Conservation (phyloP, 305 asterid genomes). For the Coffea humblotiana region DNA sequence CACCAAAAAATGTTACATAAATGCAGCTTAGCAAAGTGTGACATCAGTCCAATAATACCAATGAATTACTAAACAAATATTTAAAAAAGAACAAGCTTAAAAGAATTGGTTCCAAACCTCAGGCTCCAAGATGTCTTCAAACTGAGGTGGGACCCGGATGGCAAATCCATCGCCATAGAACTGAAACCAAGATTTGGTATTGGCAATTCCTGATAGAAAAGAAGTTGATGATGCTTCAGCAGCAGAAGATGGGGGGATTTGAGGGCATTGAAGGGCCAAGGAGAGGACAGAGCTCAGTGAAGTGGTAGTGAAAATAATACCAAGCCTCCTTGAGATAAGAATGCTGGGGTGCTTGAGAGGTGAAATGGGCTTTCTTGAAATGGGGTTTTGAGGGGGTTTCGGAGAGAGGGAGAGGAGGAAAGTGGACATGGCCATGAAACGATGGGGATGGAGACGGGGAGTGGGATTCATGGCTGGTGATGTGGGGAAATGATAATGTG, state of each 20-base stretch:
- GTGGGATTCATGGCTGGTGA: conserved; percentile 29
- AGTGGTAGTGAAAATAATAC: conserved; percentile 40
- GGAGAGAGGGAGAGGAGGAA: conserved; percentile 38
- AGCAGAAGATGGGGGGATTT: conserved; percentile 28
- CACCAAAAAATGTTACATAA: background rate
- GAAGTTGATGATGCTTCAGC: conserved; percentile 46
- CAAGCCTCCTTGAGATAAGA: conserved; percentile 47
- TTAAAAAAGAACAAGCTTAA: background rate
- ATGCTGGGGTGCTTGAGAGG: background rate
- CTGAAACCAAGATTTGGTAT: conserved; percentile 85
- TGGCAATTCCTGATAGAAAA: conserved; percentile 73
- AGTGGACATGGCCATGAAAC: conserved; percentile 46
- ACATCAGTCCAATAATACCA: no score
- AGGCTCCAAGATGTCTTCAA: conserved; percentile 75
- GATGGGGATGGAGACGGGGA: conserved; percentile 17
- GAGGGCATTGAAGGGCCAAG: conserved; percentile 26
- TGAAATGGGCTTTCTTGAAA: conserved; percentile 19
- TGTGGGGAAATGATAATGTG: conserved; percentile 26
- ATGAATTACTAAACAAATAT: no score
- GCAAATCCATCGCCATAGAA: conserved; percentile 86
- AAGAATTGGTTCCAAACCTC: conserved; percentile 44
- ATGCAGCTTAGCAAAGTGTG: no score
- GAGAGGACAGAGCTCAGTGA: conserved; percentile 27
- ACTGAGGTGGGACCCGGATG: conserved; percentile 86
- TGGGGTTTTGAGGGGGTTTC: conserved; percentile 26